Conservation (phyloP, 352 stramenopile species). For the Saprolegnia parasitica region DNA sequence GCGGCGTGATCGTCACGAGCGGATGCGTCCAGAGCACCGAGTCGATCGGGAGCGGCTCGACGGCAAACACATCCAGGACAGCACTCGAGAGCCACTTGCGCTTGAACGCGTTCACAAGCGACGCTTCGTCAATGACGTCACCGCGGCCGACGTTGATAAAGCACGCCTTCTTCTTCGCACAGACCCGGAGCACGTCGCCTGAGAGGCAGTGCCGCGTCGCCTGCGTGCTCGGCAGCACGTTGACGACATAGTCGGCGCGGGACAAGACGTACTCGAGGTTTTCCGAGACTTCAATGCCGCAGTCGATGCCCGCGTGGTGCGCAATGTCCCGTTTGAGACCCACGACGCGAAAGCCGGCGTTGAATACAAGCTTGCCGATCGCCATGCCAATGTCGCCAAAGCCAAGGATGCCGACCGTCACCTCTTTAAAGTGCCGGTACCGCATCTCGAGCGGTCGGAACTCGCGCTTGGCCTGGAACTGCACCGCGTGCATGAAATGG, state of each 20-base stretch:
- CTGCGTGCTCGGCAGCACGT: slow-evolving; percentile 71
- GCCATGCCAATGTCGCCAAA: slow-evolving; percentile 20
- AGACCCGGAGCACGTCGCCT: slow-evolving; percentile 41
- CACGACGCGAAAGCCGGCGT: slow-evolving; percentile 49
- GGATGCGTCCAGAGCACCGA: slow-evolving; percentile 63
- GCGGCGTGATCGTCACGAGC: slow-evolving; percentile 67
- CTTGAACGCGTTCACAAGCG: slow-evolving; percentile 62
- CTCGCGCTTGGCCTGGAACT: slow-evolving; percentile 34
- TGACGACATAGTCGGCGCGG: slow-evolving; percentile 73
- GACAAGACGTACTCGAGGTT: slow-evolving; percentile 46
- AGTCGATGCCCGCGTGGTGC: slow-evolving; percentile 28
- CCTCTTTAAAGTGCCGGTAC: slow-evolving; percentile 17
- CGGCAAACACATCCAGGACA: slow-evolving; percentile 46
- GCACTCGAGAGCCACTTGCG: slow-evolving; percentile 42
- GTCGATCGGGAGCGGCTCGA: slow-evolving; percentile 39
- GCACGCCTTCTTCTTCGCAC: slow-evolving; percentile 47
- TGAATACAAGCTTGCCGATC: slow-evolving; percentile 36
- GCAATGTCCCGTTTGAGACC: slow-evolving; percentile 61
- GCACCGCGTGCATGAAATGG: slow-evolving; percentile 49
- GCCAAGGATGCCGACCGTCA: slow-evolving; percentile 19
- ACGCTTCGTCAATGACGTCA: slow-evolving; percentile 63
- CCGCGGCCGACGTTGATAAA: slow-evolving; percentile 86
- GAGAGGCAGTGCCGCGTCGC: slow-evolving; percentile 61
- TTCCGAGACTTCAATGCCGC: slow-evolving; percentile 42
- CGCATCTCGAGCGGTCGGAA: slow-evolving; percentile 15